phyloP scores from a whole-genome alignment of 257 asterid species.

The Eucommia ulmoides region DNA sequence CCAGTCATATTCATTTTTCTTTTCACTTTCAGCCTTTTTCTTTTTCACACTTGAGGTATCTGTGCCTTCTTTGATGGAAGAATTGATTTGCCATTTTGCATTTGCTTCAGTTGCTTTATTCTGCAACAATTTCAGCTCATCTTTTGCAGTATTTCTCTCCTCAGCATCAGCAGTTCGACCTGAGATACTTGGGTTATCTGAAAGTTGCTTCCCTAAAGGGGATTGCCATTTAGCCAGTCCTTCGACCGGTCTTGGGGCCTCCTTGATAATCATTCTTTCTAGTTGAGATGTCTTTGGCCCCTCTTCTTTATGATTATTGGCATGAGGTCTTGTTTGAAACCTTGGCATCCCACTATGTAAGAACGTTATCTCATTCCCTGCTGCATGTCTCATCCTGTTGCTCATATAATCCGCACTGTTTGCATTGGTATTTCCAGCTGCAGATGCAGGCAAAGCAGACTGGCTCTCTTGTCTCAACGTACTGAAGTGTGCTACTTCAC shows the following conservation, averaged over 20 bases:
- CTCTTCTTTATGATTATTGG: constrained; percentile 19
- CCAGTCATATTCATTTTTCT: constrained; percentile 49
- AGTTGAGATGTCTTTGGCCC: constrained; percentile 17
- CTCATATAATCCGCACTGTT: constrained; percentile 12
- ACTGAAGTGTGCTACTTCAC: constrained; percentile 25
- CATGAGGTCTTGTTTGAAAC: constrained; percentile 17
- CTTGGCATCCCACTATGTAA: too few relatives aligned
- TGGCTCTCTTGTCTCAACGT: constrained; percentile 24
- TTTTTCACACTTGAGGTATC: constrained; percentile 32
- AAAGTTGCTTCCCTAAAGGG: constrained; percentile 24
- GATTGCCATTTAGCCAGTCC: constrained; percentile 22
- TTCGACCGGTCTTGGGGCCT: constrained; percentile 28
- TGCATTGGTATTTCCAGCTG: constrained; percentile 18
- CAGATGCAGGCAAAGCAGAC: constrained; percentile 29
- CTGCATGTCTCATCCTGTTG: constrained; percentile 22
- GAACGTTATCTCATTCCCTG: too few relatives aligned
- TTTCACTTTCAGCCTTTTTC: constrained; percentile 41
- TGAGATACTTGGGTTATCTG: not conserved
- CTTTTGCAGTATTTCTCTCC: constrained; percentile 3
- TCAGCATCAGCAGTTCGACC: constrained; percentile 2
- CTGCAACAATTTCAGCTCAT: not conserved
- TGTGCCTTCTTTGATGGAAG: constrained; percentile 16
- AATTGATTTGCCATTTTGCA: constrained; percentile 15
- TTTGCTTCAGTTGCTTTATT: constrained; percentile 1
- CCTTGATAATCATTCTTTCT: constrained; percentile 14